Conservation (phyloP, 257 asterid species). For the Datura wrightii region DNA sequence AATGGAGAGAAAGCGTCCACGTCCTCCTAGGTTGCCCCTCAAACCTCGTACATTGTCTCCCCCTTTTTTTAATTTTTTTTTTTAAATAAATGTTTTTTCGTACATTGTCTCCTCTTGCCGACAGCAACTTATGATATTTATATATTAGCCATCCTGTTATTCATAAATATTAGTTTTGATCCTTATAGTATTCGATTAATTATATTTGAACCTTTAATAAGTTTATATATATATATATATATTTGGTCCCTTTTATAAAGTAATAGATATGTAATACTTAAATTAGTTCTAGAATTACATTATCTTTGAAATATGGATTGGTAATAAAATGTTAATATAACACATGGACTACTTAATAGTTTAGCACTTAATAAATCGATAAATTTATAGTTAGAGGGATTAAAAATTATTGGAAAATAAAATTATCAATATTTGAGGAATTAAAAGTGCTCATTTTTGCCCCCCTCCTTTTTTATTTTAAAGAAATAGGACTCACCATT, state of each 20-base stretch:
- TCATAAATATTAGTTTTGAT: not conserved
- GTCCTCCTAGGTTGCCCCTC: constrained; percentile 41
- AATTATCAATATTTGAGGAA: no score
- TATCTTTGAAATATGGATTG: not conserved
- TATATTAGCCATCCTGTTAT: not conserved
- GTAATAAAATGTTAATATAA: no score
- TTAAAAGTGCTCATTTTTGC: no score
- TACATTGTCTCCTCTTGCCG: constrained; percentile 45
- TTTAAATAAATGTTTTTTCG: not conserved
- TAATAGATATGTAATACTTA: not conserved
- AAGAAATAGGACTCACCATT: not conserved
- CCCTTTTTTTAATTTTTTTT: not conserved
- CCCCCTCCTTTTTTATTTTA: no score
- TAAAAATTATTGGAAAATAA: no score
- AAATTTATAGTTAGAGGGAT: no score
- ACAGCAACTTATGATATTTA: constrained; percentile 34
- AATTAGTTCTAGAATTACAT: no score
- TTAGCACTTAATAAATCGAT: no score
- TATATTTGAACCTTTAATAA: not conserved
- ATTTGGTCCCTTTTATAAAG: not conserved
- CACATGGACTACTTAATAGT: no score
- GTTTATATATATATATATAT: not conserved
- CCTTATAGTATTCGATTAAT: not conserved
- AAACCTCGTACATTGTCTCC: constrained; percentile 55
- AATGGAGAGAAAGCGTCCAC: constrained; percentile 59